Conservation (phyloP, 75 land plant genomes). For the Sequoiadendron giganteum region DNA sequence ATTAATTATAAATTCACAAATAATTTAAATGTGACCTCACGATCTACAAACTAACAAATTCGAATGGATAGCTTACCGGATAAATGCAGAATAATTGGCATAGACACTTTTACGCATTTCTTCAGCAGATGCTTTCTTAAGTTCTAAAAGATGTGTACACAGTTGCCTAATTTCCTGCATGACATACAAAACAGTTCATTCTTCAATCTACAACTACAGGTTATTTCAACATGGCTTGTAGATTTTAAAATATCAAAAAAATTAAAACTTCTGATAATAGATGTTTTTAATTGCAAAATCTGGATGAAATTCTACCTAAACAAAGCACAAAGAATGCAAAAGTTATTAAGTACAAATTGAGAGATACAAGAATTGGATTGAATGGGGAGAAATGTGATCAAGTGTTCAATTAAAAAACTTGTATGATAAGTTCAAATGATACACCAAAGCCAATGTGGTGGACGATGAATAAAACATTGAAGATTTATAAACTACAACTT, state of each 20-base stretch:
- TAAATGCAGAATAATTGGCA: constrained; percentile 91
- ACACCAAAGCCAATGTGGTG: background rate
- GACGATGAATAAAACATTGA: background rate
- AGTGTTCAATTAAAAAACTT: background rate
- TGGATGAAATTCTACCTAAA: background rate
- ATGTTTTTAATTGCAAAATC: background rate
- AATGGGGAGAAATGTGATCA: background rate
- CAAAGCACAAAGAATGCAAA: background rate
- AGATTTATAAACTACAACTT: background rate
- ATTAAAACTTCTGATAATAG: background rate
- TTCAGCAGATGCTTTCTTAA: constrained; percentile 95
- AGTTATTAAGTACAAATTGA: background rate
- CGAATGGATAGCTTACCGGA: constrained; percentile 46
- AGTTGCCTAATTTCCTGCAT: constrained; percentile 84
- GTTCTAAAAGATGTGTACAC: constrained; percentile 59
- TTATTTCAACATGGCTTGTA: background rate
- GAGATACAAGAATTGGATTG: background rate
- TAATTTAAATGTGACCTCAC: background rate
- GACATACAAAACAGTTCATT: background rate
- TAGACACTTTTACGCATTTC: constrained; percentile 96
- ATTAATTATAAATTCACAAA: background rate
- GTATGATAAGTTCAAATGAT: background rate
- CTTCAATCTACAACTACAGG: background rate
- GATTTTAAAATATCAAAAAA: background rate
- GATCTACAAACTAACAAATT: background rate